Percentiles rank a stretch among this genome's conserved stretches.
phyloP scores from a whole-genome alignment of 2,329 filamentous ascomycete species.

The Aspergillus sp. region DNA sequence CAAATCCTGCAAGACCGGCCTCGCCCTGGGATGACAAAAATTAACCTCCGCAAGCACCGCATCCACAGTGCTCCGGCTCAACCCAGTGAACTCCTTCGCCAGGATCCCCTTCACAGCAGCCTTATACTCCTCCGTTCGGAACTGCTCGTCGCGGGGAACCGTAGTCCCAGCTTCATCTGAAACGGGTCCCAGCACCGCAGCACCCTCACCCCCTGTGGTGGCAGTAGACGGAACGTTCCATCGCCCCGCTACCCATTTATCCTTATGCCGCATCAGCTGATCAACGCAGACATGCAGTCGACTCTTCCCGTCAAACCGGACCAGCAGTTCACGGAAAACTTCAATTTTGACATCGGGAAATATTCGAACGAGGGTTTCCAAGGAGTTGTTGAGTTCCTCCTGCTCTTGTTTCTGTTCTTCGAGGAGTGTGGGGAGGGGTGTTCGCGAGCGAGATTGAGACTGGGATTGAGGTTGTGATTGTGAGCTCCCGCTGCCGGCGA shows the following conservation, averaged over 20 bases:
- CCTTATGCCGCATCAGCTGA: conserved; percentile 47
- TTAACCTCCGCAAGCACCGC: conserved; percentile 51
- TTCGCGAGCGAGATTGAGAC: conserved; percentile 25
- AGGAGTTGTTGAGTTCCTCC: conserved; percentile 42
- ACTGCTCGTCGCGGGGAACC: conserved; percentile 43
- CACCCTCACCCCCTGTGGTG: conserved; percentile 10
- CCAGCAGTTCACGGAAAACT: conserved; percentile 48
- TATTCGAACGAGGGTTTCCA: conserved; percentile 41
- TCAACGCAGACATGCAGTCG: conserved; percentile 48
- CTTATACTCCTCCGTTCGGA: conserved; percentile 46
- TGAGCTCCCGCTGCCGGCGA: conserved; percentile 17
- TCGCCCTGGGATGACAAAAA: conserved; percentile 45
- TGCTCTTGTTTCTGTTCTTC: conserved; percentile 37
- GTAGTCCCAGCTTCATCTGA: conserved; percentile 15
- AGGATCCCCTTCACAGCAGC: conserved; percentile 39
- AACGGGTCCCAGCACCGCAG: neutral
- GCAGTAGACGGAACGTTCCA: conserved; percentile 40
- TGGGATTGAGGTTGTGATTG: conserved; percentile 19
- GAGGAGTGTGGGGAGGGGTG: conserved; percentile 18
- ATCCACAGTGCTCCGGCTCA: conserved; percentile 47
- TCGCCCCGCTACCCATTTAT: conserved; percentile 48
- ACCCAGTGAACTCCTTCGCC: conserved; percentile 42
- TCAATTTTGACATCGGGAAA: conserved; percentile 50
- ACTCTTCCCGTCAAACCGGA: conserved; percentile 48
- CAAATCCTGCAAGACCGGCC: conserved; percentile 44